Conservation (phyloP, 2,329 filamentous ascomycete species). For the Aspergillus sp. region DNA sequence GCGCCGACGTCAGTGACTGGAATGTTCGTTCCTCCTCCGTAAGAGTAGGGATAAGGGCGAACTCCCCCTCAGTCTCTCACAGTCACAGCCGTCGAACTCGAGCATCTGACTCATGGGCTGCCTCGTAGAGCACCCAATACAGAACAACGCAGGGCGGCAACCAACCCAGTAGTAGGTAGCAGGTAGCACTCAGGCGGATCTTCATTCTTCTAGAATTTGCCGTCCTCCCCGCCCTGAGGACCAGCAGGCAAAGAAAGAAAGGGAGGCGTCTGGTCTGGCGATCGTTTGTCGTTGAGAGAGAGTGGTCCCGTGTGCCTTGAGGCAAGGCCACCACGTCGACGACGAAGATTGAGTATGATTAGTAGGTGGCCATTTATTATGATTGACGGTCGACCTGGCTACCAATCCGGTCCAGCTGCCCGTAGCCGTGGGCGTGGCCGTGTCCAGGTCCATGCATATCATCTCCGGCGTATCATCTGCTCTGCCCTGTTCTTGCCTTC, state of each 20-base stretch:
- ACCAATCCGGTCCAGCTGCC: no score
- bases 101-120: constrained; percentile 14
- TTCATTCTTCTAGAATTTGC: neutral
- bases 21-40: neutral
- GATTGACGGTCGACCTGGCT: neutral
- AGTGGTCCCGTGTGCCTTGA: neutral
- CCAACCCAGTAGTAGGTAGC: no score
- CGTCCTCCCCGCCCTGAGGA: neutral
- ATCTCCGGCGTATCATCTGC: neutral
- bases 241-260: no score
- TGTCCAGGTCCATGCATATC: neutral
- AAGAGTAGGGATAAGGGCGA: neutral
- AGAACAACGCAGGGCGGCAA: neutral
- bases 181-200: neutral
- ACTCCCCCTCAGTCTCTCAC: neutral
- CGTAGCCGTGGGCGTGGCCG: neutral
- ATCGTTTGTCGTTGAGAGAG: neutral
- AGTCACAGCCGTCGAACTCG: neutral
- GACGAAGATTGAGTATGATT: neutral
- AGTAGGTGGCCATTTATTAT: no score
- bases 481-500: neutral
- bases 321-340: neutral
- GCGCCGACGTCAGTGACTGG: constrained; percentile 1
- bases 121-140: constrained; percentile 14
- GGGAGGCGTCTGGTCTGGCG: no score